A percentile compares a stretch with the other conserved stretches of the same genome.
phyloP scores from a whole-genome alignment of 176 grass and related monocot genomes.

The Phoenix dactylifera region DNA sequence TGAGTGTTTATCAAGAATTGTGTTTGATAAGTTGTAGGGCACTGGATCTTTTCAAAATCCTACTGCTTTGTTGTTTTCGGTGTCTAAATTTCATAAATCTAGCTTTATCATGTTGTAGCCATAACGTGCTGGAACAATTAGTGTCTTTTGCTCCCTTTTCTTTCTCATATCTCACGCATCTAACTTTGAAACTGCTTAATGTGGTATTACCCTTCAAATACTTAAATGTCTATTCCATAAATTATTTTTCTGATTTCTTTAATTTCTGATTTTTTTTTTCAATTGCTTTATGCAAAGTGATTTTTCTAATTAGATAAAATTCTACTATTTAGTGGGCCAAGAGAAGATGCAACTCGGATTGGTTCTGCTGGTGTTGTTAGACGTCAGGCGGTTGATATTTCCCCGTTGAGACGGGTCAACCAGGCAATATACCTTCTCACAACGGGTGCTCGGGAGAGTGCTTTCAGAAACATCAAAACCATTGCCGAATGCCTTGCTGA shows the following conservation, averaged over 20 bases:
- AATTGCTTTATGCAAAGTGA: neutral
- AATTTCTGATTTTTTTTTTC: neutral
- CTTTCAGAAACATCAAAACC: slow-evolving; percentile 17
- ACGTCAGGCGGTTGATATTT: slow-evolving; percentile 16
- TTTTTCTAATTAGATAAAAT: neutral
- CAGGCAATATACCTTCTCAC: slow-evolving; percentile 18
- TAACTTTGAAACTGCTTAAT: too few species aligned
- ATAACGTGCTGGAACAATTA: too few species aligned
- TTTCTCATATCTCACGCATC: too few species aligned
- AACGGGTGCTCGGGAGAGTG: slow-evolving; percentile 16
- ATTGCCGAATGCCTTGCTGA: slow-evolving; percentile 14
- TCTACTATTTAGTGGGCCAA: neutral
- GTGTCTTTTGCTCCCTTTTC: too few species aligned
- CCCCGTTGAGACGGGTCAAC: slow-evolving; percentile 11
- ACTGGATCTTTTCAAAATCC: too few species aligned
- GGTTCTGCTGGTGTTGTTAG: slow-evolving; percentile 14
- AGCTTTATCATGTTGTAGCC: too few species aligned
- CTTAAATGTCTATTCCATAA: too few species aligned
- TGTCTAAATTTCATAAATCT: too few species aligned
- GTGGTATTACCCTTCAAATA: too few species aligned
- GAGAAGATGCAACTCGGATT: slow-evolving; percentile 15
- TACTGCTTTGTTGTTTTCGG: too few species aligned
- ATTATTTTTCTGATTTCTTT: neutral
- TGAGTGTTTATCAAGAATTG: too few species aligned
- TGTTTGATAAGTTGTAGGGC: too few species aligned